Evolutionary conservation across 1,284 basidiomycete genomes (phyloP).

Genomic region (Cryptococcus maquisensis): DNA sequence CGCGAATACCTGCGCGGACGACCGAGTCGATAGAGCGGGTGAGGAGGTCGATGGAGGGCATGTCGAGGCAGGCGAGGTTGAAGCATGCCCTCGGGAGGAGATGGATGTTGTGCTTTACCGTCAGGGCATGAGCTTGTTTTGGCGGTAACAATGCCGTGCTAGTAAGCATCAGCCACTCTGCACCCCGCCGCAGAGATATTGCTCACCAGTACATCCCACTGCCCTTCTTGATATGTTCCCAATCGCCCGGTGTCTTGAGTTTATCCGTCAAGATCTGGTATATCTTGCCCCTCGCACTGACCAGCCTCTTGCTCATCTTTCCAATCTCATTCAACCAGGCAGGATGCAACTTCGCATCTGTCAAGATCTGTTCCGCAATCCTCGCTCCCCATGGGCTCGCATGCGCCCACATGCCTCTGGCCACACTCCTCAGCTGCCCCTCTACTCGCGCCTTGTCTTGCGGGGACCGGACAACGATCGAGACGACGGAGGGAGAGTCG

Average conservation of each 20-base stretch:
- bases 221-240: constrained; percentile 76
- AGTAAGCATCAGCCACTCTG: neutral
- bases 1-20: constrained; percentile 38
- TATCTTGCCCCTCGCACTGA: constrained; percentile 80
- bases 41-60: constrained; percentile 41
- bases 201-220: constrained; percentile 46
- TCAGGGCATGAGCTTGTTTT: constrained; percentile 34
- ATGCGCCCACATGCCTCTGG: constrained; percentile 39
- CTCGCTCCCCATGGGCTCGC: constrained; percentile 45
- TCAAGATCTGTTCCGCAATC: constrained; percentile 42
- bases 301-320: constrained; percentile 89
- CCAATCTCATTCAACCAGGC: constrained; percentile 82
- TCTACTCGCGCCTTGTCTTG: constrained; percentile 39
- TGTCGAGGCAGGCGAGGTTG: constrained; percentile 45
- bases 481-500: constrained; percentile 44
- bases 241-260: constrained; percentile 83
- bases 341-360: constrained; percentile 43
- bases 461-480: constrained; percentile 33
- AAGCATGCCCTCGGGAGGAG: constrained; percentile 44
- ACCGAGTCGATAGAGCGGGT: constrained; percentile 41
- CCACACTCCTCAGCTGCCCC: constrained; percentile 39
- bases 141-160: constrained; percentile 39
- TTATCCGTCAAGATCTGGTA: constrained; percentile 67
- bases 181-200: neutral
- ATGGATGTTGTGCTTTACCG: constrained; percentile 39